These are phyloP conservation scores for Blastobotrys parvus DNA, from an alignment of 805 yeast genomes.

Conservation along the genomic window DNA sequence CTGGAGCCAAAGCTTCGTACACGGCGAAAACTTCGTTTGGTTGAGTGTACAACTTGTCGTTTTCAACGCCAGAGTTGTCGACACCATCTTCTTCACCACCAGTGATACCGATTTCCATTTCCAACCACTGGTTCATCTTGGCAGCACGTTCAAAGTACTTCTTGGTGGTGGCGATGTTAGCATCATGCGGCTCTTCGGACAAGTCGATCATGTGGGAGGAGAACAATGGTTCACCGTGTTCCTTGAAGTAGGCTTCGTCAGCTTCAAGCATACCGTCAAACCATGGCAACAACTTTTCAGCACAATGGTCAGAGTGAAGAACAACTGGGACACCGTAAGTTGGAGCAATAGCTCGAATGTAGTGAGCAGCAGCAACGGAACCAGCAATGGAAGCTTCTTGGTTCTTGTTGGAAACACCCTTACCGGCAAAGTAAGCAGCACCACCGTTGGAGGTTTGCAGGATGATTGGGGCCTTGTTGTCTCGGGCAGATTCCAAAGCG, in stretches of 20 bases:
- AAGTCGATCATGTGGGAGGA: constrained; percentile 98
- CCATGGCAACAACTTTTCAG: constrained; percentile 96
- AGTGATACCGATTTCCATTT: constrained; percentile 99
- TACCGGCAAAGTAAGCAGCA: constrained; percentile 99
- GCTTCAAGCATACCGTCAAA: constrained; percentile 96
- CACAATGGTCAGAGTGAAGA: constrained; percentile 98
- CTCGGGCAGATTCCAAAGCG: constrained; percentile 96
- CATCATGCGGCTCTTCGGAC: constrained; percentile 93
- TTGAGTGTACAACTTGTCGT: constrained; percentile 83
- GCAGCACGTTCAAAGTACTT: constrained; percentile 92
- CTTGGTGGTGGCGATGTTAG: constrained; percentile 89
- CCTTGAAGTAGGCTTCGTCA: constrained; percentile 84
- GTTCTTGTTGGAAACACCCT: constrained; percentile 90
- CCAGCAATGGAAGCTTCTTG: constrained; percentile 94
- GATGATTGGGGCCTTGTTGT: constrained; percentile 88
- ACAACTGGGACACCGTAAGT: constrained; percentile 93
- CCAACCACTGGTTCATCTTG: constrained; percentile 94
- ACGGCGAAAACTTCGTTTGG: constrained; percentile 93
- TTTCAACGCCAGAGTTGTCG: constrained; percentile 89
- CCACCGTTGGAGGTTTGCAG: constrained; percentile 98
- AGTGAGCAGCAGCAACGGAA: constrained; percentile 95
- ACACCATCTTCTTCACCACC: constrained; percentile 99
- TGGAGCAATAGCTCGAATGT: constrained; percentile 94
- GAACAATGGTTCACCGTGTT: constrained; percentile 90
- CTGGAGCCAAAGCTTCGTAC: constrained; percentile 79